Conservation (phyloP, 2,329 filamentous ascomycete species). For the Neonectria neomacrospora region DNA sequence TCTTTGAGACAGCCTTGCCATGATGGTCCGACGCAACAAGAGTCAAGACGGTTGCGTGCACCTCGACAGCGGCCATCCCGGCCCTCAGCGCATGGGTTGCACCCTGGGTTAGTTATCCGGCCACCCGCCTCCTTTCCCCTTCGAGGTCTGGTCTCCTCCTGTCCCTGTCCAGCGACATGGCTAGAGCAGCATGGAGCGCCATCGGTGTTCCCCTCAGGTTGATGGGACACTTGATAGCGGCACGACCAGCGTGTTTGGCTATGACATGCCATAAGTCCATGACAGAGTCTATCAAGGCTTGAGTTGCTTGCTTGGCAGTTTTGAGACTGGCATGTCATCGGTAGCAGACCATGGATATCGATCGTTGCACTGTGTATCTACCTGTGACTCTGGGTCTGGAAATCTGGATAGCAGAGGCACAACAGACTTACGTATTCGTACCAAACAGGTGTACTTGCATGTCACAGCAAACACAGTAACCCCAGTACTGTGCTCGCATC, state of each 20-base stretch:
- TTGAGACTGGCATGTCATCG: not conserved
- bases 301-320: no score
- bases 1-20: conserved; percentile 16
- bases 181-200: conserved; percentile 27
- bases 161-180: conserved; percentile 24
- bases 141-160: conserved; percentile 10
- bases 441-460: not conserved
- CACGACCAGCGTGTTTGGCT: conserved; percentile 16
- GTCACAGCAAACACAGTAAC: not conserved
- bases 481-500: not conserved
- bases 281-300: not conserved
- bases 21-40: conserved; percentile 16
- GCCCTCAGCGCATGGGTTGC: conserved; percentile 17
- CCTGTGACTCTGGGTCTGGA: not conserved
- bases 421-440: not conserved
- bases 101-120: conserved; percentile 15
- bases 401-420: not conserved
- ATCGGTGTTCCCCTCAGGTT: conserved; percentile 25
- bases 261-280: no score
- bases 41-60: conserved; percentile 17
- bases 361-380: not conserved
- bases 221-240: conserved; percentile 19
- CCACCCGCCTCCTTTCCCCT: conserved; percentile 11
- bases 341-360: not conserved
- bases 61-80: conserved; percentile 16